Evolutionary conservation across 495 filamentous ascomycete genomes (phyloP), one percentile per base, ranked within the genome.

Genomic region (Podospora comata): DNA sequence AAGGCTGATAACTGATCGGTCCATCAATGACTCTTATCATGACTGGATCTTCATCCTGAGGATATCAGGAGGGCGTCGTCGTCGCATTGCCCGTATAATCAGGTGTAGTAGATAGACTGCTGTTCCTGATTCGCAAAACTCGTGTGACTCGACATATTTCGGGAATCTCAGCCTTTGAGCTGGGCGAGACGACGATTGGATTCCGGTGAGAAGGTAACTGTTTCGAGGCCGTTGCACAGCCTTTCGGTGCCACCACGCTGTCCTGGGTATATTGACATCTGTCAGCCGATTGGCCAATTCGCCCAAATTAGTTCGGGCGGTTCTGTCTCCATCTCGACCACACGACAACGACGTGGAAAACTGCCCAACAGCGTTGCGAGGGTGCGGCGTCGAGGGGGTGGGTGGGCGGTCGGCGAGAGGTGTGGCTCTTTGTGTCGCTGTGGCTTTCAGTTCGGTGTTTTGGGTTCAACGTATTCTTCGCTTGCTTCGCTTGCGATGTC

Each of bases 1-100:
- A 28, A 61, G 59, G 59, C 59, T 61, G 59, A 61, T 26, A 61
- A 61, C 26, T 61, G 59, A 23, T 28, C 23, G 23, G 1, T 61
- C 59, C 20, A 28, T 61, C 26, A 30, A 26, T 28, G 26, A 30
- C 23, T 26, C 26, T 15, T 15, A 59, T 23, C 19, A 20, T 59
- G 19, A 18, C 19, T 23, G 56, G 26, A 23, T 13, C 9, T 48
- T 48, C 39, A 48, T 48, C 13, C 39, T 48, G 0, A 48, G 5
- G 15, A 48, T 0, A 3, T 11, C 39, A 3, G 39, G 39, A 48
- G 15, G 39, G 30, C 30, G 23, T 23, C 23, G 23, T 23, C 23
- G 23, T 23, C 23, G 34, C 34, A 39, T 39, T 11, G 11, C 34
- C 34, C 34, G 34, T 6, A 39, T 6, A 11, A 39, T 39, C 34